phyloP scores from a whole-genome alignment of 805 yeast genomes.

The Kodamaea hsintzibuensis region DNA sequence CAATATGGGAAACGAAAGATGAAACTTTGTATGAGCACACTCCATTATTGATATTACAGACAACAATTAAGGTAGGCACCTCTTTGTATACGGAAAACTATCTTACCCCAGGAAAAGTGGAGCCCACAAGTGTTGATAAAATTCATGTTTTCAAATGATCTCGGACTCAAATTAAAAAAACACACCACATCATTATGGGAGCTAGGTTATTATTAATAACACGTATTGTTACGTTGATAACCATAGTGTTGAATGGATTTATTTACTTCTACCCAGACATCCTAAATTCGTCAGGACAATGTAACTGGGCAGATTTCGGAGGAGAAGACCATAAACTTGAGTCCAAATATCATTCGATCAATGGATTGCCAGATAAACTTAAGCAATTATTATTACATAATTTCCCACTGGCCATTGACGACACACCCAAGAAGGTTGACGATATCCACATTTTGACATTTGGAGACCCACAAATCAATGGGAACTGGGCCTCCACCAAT shows the following conservation, averaged over 20 bases:
- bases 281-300: constrained; percentile 40
- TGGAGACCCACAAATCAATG: constrained; percentile 98
- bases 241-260: constrained; percentile 57
- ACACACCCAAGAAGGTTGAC: constrained; percentile 23
- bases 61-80: too few relatives aligned
- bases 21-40: too few relatives aligned
- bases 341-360: constrained; percentile 12
- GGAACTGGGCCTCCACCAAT: constrained; percentile 72
- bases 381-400: constrained; percentile 19
- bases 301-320: constrained; percentile 56
- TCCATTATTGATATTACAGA: too few relatives aligned
- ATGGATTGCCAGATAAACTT: constrained; percentile 15
- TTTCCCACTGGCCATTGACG: constrained; percentile 22
- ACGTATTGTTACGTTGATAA: constrained; percentile 32
- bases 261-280: constrained; percentile 77
- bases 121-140: background rate
- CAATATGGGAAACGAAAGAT: too few relatives aligned
- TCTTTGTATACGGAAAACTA: too few relatives aligned
- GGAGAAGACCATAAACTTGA: constrained; percentile 4
- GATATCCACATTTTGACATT: constrained; percentile 73
- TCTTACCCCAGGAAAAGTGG: background rate
- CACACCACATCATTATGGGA: constrained; percentile 1
- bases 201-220: constrained; percentile 13
- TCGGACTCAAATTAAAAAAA: background rate
- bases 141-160: background rate